Evolutionary conservation across 1,139 yeast genomes (phyloP).

Genomic region (Hyphopichia pseudoburtonii): DNA sequence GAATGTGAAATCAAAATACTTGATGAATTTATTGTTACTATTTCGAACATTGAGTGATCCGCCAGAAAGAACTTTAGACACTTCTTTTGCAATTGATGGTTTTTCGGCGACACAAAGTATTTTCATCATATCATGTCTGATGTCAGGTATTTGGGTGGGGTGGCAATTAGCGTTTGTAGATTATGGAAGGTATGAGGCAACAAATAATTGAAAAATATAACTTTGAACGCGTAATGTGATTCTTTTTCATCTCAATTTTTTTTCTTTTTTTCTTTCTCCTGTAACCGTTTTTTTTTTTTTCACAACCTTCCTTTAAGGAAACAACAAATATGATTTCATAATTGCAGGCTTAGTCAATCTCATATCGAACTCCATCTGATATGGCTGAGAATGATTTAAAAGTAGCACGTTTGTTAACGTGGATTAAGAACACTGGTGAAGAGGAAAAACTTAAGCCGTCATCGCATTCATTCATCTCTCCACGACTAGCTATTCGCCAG

Average conservation of each 20-base stretch:
- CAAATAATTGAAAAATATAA: no score
- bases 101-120: conserved; percentile 96
- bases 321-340: no score
- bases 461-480: conserved; percentile 26
- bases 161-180: no score
- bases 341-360: not conserved
- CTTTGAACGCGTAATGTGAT: not conserved
- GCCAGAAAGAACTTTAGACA: conserved; percentile 74
- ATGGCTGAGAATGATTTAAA: conserved; percentile 9
- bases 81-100: conserved; percentile 90
- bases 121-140: conserved; percentile 43
- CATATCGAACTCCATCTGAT: not conserved
- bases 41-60: conserved; percentile 53
- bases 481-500: not conserved
- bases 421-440: conserved; percentile 24
- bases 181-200: no score
- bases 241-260: not conserved
- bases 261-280: no score
- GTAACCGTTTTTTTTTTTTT: no score
- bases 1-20: conserved; percentile 77
- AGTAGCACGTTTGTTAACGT: conserved; percentile 14
- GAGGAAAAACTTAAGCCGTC: conserved; percentile 21
- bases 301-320: no score
- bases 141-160: not conserved
- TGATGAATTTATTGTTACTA: conserved; percentile 61